A percentile compares a stretch with the other conserved stretches of the same genome.
Evolutionary conservation across 352 stramenopile species (phyloP).

Genomic region (Pythium scleroteichum): DNA sequence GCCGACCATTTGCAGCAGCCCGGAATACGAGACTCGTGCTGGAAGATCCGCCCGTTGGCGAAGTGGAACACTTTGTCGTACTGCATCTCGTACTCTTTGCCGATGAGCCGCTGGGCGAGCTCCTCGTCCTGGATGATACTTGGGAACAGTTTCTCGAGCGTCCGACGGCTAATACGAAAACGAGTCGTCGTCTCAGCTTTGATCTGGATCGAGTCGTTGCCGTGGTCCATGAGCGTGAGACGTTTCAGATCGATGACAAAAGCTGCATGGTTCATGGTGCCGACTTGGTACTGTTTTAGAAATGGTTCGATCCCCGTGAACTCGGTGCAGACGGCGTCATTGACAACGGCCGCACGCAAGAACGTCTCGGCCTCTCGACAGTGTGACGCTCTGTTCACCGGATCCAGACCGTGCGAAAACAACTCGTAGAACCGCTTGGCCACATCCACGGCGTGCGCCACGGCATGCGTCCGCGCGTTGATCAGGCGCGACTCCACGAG

Average conservation of each 20-base stretch:
- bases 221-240: constrained; percentile 36
- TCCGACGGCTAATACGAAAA: constrained; percentile 49
- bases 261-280: constrained; percentile 34
- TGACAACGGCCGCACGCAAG: constrained; percentile 41
- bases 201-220: constrained; percentile 35
- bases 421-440: constrained; percentile 46
- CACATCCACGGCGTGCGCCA: constrained; percentile 35
- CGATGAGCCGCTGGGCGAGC: constrained; percentile 53
- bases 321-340: constrained; percentile 48
- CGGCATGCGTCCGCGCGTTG: constrained; percentile 33
- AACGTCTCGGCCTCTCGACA: constrained; percentile 31
- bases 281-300: constrained; percentile 45
- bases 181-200: constrained; percentile 37
- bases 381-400: constrained; percentile 20
- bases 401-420: constrained; percentile 42
- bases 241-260: constrained; percentile 35
- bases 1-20: constrained; percentile 48
- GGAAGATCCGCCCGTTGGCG: constrained; percentile 42
- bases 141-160: constrained; percentile 51
- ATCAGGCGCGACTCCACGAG: constrained; percentile 40
- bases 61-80: constrained; percentile 81
- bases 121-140: constrained; percentile 52
- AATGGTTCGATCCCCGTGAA: constrained; percentile 58
- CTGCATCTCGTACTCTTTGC: constrained; percentile 56
- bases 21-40: constrained; percentile 54